Percentiles rank a stretch among this genome's conserved stretches.
Evolutionary conservation across 164 flowering plant genomes (phyloP).

Genomic region (Macadamia tetraphylla): DNA sequence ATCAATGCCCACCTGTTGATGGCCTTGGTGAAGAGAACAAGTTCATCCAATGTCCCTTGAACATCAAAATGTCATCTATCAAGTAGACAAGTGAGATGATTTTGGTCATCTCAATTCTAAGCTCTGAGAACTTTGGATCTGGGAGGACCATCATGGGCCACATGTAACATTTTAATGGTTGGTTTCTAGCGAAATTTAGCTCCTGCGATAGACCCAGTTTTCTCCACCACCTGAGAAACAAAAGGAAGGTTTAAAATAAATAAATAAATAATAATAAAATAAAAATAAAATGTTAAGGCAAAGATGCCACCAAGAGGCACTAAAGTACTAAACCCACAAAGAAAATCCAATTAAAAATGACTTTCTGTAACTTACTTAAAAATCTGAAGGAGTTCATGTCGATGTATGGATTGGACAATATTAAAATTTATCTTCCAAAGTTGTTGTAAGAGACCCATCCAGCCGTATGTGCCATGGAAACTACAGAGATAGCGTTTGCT

Average conservation of each 20-base stretch:
- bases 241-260: no score
- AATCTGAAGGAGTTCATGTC: constrained; percentile 7
- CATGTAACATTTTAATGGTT: constrained; percentile 18
- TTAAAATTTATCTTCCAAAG: constrained; percentile 22
- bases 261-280: no score
- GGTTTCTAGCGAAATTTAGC: constrained; percentile 18
- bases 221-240: constrained; percentile 21
- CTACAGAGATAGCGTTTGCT: constrained; percentile 12
- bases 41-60: constrained; percentile 19
- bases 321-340: not conserved
- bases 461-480: not conserved
- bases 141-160: constrained; percentile 16
- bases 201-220: constrained; percentile 9
- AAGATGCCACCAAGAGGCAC: not conserved
- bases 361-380: not conserved
- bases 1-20: constrained; percentile 8
- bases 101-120: constrained; percentile 18
- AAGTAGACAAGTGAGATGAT: constrained; percentile 8
- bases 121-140: constrained; percentile 16
- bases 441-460: not conserved
- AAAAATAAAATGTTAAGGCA: not conserved
- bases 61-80: constrained; percentile 25
- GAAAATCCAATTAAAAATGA: not conserved
- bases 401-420: constrained; percentile 21
- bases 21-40: constrained; percentile 16